phyloP scores from a whole-genome alignment of 106 monocot genomes.

The Amphibolis antarctica region DNA sequence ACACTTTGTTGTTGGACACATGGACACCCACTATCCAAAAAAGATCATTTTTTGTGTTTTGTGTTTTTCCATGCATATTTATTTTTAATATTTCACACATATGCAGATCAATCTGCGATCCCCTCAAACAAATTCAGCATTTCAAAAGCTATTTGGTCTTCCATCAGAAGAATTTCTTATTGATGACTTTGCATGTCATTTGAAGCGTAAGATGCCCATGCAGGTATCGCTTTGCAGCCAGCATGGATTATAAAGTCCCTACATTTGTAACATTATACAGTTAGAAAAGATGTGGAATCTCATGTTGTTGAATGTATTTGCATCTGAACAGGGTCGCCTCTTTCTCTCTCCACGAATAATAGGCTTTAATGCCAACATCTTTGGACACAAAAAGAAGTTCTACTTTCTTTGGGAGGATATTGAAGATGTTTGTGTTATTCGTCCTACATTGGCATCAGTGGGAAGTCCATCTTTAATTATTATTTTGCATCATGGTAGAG shows the following conservation, averaged over 20 bases:
- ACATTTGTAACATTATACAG: background rate
- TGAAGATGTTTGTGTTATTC: slow-evolving; percentile 64
- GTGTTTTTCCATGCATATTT: background rate
- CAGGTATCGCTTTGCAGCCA: slow-evolving; percentile 40
- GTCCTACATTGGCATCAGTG: slow-evolving; percentile 50
- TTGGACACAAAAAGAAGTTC: slow-evolving; percentile 83
- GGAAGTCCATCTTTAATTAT: slow-evolving; percentile 76
- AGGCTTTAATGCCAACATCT: slow-evolving; percentile 71
- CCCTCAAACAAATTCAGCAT: slow-evolving; percentile 66
- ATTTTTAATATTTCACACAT: background rate
- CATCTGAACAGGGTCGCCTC: slow-evolving; percentile 52
- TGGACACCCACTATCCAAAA: no score
- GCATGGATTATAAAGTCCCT: background rate
- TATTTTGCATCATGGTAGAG: slow-evolving; percentile 53
- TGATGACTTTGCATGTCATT: slow-evolving; percentile 76
- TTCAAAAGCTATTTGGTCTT: slow-evolving; percentile 70
- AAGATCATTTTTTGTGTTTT: no score
- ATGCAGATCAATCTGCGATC: slow-evolving; percentile 67
- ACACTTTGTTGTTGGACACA: background rate
- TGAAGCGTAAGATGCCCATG: slow-evolving; percentile 90
- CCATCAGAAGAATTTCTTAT: slow-evolving; percentile 87
- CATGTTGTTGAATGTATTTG: background rate
- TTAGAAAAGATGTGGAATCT: background rate
- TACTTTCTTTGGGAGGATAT: slow-evolving; percentile 87
- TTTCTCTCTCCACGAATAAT: slow-evolving; percentile 86